Conservation (phyloP, 2,329 filamentous ascomycete genomes). For the Aureobasidium namibiae region DNA sequence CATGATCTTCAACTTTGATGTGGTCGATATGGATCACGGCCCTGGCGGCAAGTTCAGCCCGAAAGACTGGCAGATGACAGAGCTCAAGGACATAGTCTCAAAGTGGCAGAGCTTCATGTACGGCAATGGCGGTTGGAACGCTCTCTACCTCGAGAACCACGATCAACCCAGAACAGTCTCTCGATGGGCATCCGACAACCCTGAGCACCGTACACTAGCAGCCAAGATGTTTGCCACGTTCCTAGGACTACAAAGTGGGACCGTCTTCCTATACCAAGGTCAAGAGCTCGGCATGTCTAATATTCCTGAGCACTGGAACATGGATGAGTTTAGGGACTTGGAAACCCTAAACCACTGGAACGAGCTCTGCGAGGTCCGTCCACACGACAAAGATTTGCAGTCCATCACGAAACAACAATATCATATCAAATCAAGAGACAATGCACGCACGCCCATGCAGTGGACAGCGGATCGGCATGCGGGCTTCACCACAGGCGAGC, state of each 20-base stretch:
- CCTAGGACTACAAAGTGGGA: conserved; percentile 22
- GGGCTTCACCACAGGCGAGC: conserved; percentile 50
- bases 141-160: conserved; percentile 56
- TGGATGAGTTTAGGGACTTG: conserved; percentile 24
- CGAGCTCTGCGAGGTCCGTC: not conserved
- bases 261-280: conserved; percentile 56
- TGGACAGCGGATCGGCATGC: conserved; percentile 52
- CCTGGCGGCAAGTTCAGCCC: conserved; percentile 33
- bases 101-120: conserved; percentile 54
- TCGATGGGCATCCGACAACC: conserved; percentile 43
- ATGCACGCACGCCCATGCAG: conserved; percentile 61
- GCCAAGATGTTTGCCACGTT: conserved; percentile 40
- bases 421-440: conserved; percentile 54
- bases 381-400: not conserved
- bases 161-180: conserved; percentile 51
- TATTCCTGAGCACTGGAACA: conserved; percentile 28
- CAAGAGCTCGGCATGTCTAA: conserved; percentile 58
- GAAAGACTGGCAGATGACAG: conserved; percentile 39
- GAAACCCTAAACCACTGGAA: conserved; percentile 13
- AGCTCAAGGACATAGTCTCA: conserved; percentile 45
- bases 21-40: conserved; percentile 44
- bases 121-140: conserved; percentile 52
- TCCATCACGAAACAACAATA: conserved; percentile 20
- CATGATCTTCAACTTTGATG: conserved; percentile 64
- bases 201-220: conserved; percentile 33